Percentiles rank a stretch among this genome's conserved stretches.
Conservation (phyloP, 768 basidiomycete genomes). For the Lentinus brumalis region DNA sequence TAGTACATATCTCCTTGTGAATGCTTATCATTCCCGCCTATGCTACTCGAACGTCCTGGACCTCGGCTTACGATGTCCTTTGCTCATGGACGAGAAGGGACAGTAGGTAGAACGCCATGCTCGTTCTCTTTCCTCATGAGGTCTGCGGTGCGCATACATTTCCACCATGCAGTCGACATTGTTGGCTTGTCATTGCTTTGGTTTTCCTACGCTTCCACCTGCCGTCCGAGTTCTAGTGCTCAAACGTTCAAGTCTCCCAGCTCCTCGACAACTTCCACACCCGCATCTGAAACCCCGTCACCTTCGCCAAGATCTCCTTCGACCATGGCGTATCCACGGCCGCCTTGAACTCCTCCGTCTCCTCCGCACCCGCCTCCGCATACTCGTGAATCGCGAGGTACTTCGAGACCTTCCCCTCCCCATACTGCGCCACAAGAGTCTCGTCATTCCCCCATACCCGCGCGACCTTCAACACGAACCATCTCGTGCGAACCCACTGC, state of each 20-base stretch:
- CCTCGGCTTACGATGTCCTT: too few species aligned
- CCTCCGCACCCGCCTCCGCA: constrained; percentile 28
- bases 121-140: too few species aligned
- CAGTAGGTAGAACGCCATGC: too few species aligned
- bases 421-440: not conserved
- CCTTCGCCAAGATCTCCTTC: constrained; percentile 35
- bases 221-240: too few species aligned
- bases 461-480: constrained; percentile 34
- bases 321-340: constrained; percentile 48
- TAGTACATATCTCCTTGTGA: too few species aligned
- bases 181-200: too few species aligned
- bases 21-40: too few species aligned
- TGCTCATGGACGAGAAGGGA: too few species aligned
- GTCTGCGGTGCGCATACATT: too few species aligned
- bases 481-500: constrained; percentile 42
- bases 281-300: constrained; percentile 36
- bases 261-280: constrained; percentile 25
- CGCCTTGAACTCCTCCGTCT: constrained; percentile 24
- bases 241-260: constrained; percentile 6
- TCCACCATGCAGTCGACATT: too few species aligned
- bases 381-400: constrained; percentile 48
- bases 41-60: too few species aligned
- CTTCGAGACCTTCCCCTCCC: constrained; percentile 14
- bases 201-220: too few species aligned
- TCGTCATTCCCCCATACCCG: constrained; percentile 22